Evolutionary conservation across 345 rosid genomes (phyloP), one percentile per base, ranked within the genome.

Genomic region (Hibiscus syriacus): DNA sequence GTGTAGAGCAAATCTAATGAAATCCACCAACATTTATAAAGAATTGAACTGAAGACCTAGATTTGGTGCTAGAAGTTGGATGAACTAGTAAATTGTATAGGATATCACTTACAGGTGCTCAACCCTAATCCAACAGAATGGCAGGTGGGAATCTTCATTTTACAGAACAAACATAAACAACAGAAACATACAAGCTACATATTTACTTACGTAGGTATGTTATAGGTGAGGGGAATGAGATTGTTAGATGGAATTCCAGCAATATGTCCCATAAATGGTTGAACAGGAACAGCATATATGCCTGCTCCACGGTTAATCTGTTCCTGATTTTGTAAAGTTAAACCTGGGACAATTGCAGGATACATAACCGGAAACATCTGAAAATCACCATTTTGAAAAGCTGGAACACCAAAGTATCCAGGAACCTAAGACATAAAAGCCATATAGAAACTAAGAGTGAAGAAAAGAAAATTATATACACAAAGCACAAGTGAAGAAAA

Each of bases 211-310:
- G 86, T 89, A 54, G 99, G 96, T 65, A 92, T 54, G 58, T 78
- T 86, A 76, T 84, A 92, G 32, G 98, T 86, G 36, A 95, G 99
- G 45, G 99, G 98, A 77, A 95, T 82, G 64, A 92, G 97, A 13
- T 83, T 79, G 70, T 81, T 83, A 6, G 98, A 76, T 3, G 87
- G 88, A 72, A 89, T 70, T 76, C 90, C 97, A 71, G 86, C 62
- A 57, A 80, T 13, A 52, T 84, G 80, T 41, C 90, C 86, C 78
- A 76, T 78, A 71, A 65, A 80, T 10, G 92, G 91, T 17, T 80
- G 79, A 48, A 82, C 85, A 67, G 93, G 89, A 60, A 94, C 89
- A 0, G 98, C 99, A 54, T 94, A 94, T 26, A 94, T 75, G 39
- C 99, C 97, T 14, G 96, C 88, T 43, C 93, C 93, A 45, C 80